A percentile compares a stretch with the other conserved stretches of the same genome.
These are phyloP conservation scores for Yamadazyma conglobata DNA, from an alignment of 1,139 yeast genomes.

Conservation along the genomic window DNA sequence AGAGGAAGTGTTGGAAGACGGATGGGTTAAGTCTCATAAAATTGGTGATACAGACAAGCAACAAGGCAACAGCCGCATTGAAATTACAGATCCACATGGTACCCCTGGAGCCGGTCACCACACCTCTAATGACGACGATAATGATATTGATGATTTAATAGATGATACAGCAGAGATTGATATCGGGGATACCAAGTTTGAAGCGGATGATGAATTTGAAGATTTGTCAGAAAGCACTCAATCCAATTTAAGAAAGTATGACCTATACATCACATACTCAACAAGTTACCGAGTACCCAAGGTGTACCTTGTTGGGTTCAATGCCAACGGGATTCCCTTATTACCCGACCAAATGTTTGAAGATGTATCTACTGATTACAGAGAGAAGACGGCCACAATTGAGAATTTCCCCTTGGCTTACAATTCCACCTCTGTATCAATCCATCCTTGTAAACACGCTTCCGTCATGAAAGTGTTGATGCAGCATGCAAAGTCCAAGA, in stretches of 20 bases:
- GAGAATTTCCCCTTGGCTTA: conserved; percentile 85
- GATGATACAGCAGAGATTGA: conserved; percentile 36
- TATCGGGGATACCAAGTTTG: conserved; percentile 25
- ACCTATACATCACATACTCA: conserved; percentile 85
- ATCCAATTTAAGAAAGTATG: conserved; percentile 64
- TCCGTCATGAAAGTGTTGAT: conserved; percentile 88
- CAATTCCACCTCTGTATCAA: conserved; percentile 79
- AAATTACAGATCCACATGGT: no score
- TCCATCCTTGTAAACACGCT: conserved; percentile 96
- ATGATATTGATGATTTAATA: conserved; percentile 38
- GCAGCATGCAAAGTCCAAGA: conserved; percentile 38
- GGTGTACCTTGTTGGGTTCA: conserved; percentile 86
- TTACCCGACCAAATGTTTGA: conserved; percentile 91
- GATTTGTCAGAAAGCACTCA: conserved; percentile 27
- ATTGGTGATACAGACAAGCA: no score
- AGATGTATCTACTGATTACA: conserved; percentile 86
- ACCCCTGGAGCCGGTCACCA: neutral
- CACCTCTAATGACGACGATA: conserved; percentile 9
- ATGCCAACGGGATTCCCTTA: conserved; percentile 78
- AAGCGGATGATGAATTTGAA: conserved; percentile 34
- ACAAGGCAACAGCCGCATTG: no score
- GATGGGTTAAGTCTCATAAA: conserved; percentile 49
- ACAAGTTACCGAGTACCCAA: conserved; percentile 96
- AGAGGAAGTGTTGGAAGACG: conserved; percentile 47
- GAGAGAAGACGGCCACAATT: conserved; percentile 94